Evolutionary conservation across 2,329 filamentous ascomycete species (phyloP).

Genomic region (Hypoxylon sp.): DNA sequence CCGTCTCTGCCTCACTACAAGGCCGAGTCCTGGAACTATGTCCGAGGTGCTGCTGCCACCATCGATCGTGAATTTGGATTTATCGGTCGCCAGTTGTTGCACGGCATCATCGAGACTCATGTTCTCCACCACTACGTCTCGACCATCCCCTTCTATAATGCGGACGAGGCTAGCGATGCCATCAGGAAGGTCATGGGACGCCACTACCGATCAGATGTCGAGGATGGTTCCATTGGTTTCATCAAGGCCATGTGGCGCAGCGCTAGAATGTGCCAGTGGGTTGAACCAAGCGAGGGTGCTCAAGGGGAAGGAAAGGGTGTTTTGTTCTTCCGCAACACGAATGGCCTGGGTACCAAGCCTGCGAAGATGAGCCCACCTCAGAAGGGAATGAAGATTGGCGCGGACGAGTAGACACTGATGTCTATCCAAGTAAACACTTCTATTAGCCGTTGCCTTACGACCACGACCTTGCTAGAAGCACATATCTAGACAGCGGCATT

Average conservation of each 20-base stretch:
- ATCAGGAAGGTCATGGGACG: slow-evolving; percentile 95
- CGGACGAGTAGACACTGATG: slow-evolving; percentile 25
- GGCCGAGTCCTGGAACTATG: slow-evolving; percentile 86
- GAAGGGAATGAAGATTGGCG: slow-evolving; percentile 20
- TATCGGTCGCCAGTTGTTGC: slow-evolving; percentile 87
- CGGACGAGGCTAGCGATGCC: slow-evolving; percentile 91
- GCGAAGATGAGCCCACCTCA: slow-evolving; percentile 40
- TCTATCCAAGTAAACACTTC: too few relatives aligned
- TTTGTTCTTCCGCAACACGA: slow-evolving; percentile 94
- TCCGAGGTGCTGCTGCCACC: slow-evolving; percentile 91
- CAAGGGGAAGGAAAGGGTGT: slow-evolving; percentile 83
- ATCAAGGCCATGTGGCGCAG: slow-evolving; percentile 81
- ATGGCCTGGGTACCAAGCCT: slow-evolving; percentile 76
- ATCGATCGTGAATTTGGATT: slow-evolving; percentile 98
- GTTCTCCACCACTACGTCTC: slow-evolving; percentile 98
- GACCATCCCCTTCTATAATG: slow-evolving; percentile 95
- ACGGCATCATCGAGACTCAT: slow-evolving; percentile 97
- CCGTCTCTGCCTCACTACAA: slow-evolving; percentile 93
- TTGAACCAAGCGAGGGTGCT: slow-evolving; percentile 87
- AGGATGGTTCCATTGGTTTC: slow-evolving; percentile 83
- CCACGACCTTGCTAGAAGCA: not conserved
- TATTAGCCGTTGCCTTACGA: too few relatives aligned
- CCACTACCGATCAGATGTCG: slow-evolving; percentile 88
- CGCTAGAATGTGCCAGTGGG: slow-evolving; percentile 93
- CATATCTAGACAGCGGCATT: not conserved